Evolutionary conservation across 768 basidiomycete genomes (phyloP).

Genomic region (Cytidiella melzeri): DNA sequence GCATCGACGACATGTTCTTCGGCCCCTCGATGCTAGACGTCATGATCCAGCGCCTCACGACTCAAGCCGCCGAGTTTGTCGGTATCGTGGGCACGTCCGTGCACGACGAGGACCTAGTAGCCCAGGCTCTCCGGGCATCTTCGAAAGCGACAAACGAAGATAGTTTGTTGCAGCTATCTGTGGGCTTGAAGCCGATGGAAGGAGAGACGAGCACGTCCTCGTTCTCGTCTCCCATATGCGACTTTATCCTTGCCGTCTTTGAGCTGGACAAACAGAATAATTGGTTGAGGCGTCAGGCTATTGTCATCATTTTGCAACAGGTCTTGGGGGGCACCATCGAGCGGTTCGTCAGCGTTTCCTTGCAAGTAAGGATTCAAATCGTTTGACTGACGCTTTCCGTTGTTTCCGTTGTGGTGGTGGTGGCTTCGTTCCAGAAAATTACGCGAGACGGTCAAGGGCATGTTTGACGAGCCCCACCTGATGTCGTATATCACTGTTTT

Average conservation of each 20-base stretch:
- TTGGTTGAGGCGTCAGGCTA: constrained; percentile 92
- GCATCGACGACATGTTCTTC: constrained; percentile 96
- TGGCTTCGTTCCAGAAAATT: constrained; percentile 67
- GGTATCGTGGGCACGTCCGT: constrained; percentile 76
- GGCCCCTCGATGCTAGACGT: constrained; percentile 95
- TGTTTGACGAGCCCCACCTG: constrained; percentile 65
- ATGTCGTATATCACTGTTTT: constrained; percentile 61
- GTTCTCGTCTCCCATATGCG: constrained; percentile 92
- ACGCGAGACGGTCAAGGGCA: constrained; percentile 63
- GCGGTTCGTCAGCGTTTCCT: constrained; percentile 44
- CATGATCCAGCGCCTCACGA: constrained; percentile 84
- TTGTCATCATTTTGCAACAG: constrained; percentile 94
- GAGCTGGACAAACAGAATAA: constrained; percentile 95
- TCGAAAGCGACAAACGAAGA: constrained; percentile 64
- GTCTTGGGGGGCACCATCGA: constrained; percentile 95
- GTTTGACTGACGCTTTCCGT: constrained; percentile 5
- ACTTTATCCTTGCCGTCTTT: constrained; percentile 87
- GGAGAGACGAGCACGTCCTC: constrained; percentile 86
- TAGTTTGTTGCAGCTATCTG: constrained; percentile 64
- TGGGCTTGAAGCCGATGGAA: constrained; percentile 74
- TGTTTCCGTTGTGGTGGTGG: not conserved
- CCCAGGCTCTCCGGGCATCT: constrained; percentile 68
- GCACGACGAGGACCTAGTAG: constrained; percentile 80
- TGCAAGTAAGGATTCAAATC: too few species aligned
- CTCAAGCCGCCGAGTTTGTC: constrained; percentile 84